Evolutionary conservation across 1,284 basidiomycete species (phyloP), one percentile per base, ranked within the genome.

Genomic region (Inonotus obliquus): DNA sequence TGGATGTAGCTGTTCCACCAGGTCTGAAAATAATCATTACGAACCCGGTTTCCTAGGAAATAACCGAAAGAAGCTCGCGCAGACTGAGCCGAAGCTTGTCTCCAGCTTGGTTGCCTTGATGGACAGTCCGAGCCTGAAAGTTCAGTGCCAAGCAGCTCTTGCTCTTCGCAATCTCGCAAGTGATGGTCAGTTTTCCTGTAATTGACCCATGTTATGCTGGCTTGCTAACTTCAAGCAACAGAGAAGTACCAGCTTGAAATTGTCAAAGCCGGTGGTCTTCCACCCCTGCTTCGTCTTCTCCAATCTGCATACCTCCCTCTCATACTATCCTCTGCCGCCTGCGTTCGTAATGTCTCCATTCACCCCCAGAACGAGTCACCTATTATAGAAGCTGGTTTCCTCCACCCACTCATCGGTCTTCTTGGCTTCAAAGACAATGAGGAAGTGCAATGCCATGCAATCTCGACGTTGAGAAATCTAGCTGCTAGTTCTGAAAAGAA

Each of bases 161-260:
- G 97, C 97, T 11, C 82, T 99, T 3, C 86, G 97, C 47, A 99
- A 99, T 77, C 83, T 99, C 59, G 97, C 97, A 41, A 96, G 93
- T 69, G 97, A 99, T 74, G 96, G 94, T 96, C 69, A 67, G 82
- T 68, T 13, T 54, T 39, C 41, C 49, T 21, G 23, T n/a, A 25
- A 17, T 21, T 13, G 7, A 39, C 23, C 54, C 48, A 60, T 59
- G 10, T 23, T 53, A 25, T 35, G 25, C 39, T 41, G 48, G 17
- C 9, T 17, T 23, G 52, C 38, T 48, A 7, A 66, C n/a, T 60
- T 61, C 1, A 14, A 27, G 5, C 13, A 41, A 14, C 72, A 96
- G 94, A 99, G 77, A 98, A 98, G 79, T 99, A 99, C 75, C 97
- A 99, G 72, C 83, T 98, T 59, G 97, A 99, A 74, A 99, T 99